A percentile compares a stretch with the other conserved stretches of the same genome.
These are phyloP conservation scores for Saccharomycopsis capsularis DNA, from an alignment of 805 yeast species.

Conservation along the genomic window DNA sequence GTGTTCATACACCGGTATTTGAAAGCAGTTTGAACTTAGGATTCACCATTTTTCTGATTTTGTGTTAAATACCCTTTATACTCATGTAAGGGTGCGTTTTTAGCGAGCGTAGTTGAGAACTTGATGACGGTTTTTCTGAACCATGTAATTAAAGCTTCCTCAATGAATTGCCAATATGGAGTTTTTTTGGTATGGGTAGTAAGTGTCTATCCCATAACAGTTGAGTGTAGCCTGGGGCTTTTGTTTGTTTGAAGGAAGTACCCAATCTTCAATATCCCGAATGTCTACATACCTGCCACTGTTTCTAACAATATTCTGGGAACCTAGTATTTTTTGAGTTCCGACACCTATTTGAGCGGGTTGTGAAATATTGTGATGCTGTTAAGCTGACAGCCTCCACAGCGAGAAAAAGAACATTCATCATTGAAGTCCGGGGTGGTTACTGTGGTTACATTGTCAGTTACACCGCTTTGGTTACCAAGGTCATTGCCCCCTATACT, in stretches of 20 bases:
- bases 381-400: slow-evolving; percentile 73
- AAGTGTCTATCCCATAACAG: too few relatives aligned
- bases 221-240: too few relatives aligned
- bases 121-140: too few relatives aligned
- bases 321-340: slow-evolving; percentile 67
- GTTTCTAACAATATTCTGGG: slow-evolving; percentile 78
- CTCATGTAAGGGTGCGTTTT: too few relatives aligned
- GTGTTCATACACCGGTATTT: too few relatives aligned
- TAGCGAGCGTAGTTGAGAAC: too few relatives aligned
- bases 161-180: too few relatives aligned
- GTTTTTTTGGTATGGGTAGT: too few relatives aligned
- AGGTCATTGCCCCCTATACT: slow-evolving; percentile 67
- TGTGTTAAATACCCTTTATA: too few relatives aligned
- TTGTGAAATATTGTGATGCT: slow-evolving; percentile 69
- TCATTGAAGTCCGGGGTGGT: slow-evolving; percentile 81
- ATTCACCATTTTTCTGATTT: too few relatives aligned
- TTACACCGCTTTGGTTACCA: slow-evolving; percentile 57
- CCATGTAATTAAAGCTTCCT: too few relatives aligned
- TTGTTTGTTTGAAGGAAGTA: slow-evolving; percentile 57
- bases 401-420: slow-evolving; percentile 68
- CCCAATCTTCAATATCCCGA: slow-evolving; percentile 69
- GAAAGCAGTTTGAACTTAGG: too few relatives aligned
- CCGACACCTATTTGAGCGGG: slow-evolving; percentile 67
- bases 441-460: slow-evolving; percentile 74
- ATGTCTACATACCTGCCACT: slow-evolving; percentile 73